Base-by-base conservation (phyloP, 2,329 filamentous ascomycete genomes). In the Helotiales sp. region DNA sequence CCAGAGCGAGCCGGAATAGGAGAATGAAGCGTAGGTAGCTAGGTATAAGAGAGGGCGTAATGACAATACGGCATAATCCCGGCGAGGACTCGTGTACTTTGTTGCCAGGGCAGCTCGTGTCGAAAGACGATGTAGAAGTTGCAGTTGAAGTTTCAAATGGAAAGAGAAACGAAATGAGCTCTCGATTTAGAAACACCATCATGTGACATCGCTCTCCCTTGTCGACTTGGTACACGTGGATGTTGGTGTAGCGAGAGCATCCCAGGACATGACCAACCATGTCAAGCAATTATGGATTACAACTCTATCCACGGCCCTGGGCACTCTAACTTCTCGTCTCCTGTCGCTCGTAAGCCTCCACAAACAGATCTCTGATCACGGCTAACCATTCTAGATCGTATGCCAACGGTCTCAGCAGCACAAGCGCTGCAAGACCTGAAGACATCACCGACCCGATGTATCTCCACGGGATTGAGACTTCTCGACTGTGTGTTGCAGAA, bases 341-440 rank as follows among this genome's bases (percentile, higher is more conserved):
- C 73, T 8, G 73, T 73, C 40, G 65, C 74, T 55, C 71, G 76
- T 76, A 69, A 69, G 70, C 55, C 7, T 37, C 26, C 43, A 24
- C n/a, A 20, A 17, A 52, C 6, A 7, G 15, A 13, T 8, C 22
- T 13, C 8, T 22, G 37, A 3, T n/a, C 24, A 24, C 30, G 11
- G 10, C 68, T 72, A 45, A 72, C 59, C 28, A 45, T 45, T 24
- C 6, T 32, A 93, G 91, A 94, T 80, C 88, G 92, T 61, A 82
- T 95, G 62, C 90, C 92, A 40, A 93, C 92, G 1, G 84, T 94
- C 58, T 92, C 91, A 20, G 92, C 91, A 32, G 91, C 91, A 1
- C 86, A 93, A 75, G 91, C 89, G 7, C 81, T 94, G 52, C 83
- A 89, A 66, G 83, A 87, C 26, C 80, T 91, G 52, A 82, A 85